Evolutionary conservation across 768 basidiomycete species (phyloP).

Genomic region (Suillus fuscotomentosus): DNA sequence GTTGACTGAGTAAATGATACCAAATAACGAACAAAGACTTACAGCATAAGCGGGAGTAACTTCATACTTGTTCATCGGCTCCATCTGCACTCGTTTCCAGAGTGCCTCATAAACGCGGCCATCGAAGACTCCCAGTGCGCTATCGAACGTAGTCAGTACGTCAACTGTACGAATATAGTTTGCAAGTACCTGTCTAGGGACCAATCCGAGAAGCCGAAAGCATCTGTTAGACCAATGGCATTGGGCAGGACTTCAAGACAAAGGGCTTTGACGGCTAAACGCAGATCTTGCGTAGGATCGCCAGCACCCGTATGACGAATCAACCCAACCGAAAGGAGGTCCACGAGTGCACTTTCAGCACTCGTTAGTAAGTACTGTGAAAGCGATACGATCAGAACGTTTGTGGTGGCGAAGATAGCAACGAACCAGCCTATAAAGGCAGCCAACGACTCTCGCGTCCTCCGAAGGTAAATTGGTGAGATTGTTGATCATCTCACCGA

Average conservation of each 20-base stretch:
- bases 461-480: conserved; percentile 20
- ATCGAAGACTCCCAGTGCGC: conserved; percentile 60
- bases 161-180: not conserved
- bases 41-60: conserved; percentile 60
- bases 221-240: conserved; percentile 66
- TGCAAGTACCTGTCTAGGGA: conserved; percentile 59
- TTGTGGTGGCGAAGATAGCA: not conserved
- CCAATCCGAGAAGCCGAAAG: conserved; percentile 76
- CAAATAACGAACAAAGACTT: not conserved
- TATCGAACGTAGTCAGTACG: conserved; percentile 18
- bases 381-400: not conserved
- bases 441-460: conserved; percentile 19
- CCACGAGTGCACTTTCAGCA: conserved; percentile 52
- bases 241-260: conserved; percentile 60
- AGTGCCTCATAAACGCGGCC: conserved; percentile 70
- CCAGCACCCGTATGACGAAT: conserved; percentile 25
- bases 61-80: conserved; percentile 56
- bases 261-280: conserved; percentile 45
- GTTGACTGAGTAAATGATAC: not conserved
- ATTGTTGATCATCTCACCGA: conserved; percentile 45
- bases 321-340: conserved; percentile 58
- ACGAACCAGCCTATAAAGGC: conserved; percentile 28
- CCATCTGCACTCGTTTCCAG: conserved; percentile 54
- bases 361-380: conserved; percentile 59
- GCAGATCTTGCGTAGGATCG: conserved; percentile 49